phyloP scores from a whole-genome alignment of 129 eudicot species.

The Smallanthus sonchifolius region DNA sequence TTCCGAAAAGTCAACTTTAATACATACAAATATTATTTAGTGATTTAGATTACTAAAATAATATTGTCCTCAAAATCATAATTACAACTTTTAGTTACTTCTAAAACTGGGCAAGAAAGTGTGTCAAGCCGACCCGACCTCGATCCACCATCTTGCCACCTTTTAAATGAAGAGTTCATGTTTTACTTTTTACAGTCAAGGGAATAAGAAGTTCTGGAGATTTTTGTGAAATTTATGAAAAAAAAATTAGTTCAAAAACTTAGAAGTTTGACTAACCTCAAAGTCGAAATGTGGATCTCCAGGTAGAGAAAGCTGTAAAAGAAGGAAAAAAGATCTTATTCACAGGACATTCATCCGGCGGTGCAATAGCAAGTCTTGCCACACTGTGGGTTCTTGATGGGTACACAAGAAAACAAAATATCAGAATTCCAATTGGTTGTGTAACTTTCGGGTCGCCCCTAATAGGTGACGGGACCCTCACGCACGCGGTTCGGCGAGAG shows the following conservation, averaged over 20 bases:
- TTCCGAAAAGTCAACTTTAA: no score
- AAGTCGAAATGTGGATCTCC: constrained; percentile 18
- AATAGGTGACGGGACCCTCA: constrained; percentile 41
- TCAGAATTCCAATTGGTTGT: constrained; percentile 3
- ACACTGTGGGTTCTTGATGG: constrained; percentile 70
- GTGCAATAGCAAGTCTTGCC: constrained; percentile 60
- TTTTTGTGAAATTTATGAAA: no score
- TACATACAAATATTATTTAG: no score
- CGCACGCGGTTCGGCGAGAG: constrained; percentile 63
- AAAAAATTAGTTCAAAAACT: background rate
- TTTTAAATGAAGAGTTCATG: no score
- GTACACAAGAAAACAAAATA: constrained; percentile 24
- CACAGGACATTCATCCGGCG: constrained; percentile 79
- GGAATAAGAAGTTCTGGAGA: no score
- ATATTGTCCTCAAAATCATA: no score
- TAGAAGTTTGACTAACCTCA: constrained; percentile 5
- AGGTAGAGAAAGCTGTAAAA: constrained; percentile 63
- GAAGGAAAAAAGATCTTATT: constrained; percentile 50
- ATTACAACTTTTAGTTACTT: no score
- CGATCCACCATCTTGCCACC: no score
- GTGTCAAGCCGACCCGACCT: no score
- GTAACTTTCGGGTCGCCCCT: constrained; percentile 74
- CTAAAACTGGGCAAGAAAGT: no score
- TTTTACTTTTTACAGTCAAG: no score
- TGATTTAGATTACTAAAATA: no score